Conservation (phyloP, 2,329 filamentous ascomycete species). For the Hirsutella minnesotensis region DNA sequence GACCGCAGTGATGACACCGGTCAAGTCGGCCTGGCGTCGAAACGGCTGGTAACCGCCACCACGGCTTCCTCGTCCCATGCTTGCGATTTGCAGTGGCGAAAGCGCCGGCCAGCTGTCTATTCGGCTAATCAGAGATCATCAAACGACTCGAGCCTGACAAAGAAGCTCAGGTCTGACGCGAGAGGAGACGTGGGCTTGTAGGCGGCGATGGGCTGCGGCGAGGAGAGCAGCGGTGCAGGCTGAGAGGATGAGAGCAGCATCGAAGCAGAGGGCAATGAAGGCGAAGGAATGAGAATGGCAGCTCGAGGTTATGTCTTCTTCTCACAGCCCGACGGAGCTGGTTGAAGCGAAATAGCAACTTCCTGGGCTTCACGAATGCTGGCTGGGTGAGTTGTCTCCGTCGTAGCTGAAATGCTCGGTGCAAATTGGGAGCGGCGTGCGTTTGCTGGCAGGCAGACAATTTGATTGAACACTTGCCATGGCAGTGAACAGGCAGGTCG, state of each 20-base stretch:
- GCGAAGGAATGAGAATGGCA: neutral
- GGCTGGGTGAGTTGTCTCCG: too few relatives aligned
- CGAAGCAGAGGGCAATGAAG: neutral
- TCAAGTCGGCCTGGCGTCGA: constrained; percentile 39
- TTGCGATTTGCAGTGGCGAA: constrained; percentile 2
- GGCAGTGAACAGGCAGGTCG: too few relatives aligned
- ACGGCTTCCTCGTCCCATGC: constrained; percentile 28
- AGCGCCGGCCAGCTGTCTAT: neutral
- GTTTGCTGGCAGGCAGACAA: too few relatives aligned
- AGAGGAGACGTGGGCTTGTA: neutral
- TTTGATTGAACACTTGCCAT: too few relatives aligned
- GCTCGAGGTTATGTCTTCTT: too few relatives aligned
- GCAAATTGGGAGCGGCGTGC: too few relatives aligned
- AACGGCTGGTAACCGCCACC: constrained; percentile 18
- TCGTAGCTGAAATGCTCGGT: too few relatives aligned
- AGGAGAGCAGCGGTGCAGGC: too few relatives aligned
- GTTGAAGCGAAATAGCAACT: too few relatives aligned
- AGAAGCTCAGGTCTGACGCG: neutral
- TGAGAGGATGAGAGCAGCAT: neutral
- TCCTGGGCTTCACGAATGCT: too few relatives aligned
- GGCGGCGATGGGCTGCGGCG: neutral
- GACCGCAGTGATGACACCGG: constrained; percentile 30
- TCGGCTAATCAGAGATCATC: neutral
- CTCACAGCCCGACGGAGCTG: too few relatives aligned
- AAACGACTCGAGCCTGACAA: neutral